Evolutionary conservation across 768 basidiomycete species (phyloP).

Genomic region (Termitomyces sp.): DNA sequence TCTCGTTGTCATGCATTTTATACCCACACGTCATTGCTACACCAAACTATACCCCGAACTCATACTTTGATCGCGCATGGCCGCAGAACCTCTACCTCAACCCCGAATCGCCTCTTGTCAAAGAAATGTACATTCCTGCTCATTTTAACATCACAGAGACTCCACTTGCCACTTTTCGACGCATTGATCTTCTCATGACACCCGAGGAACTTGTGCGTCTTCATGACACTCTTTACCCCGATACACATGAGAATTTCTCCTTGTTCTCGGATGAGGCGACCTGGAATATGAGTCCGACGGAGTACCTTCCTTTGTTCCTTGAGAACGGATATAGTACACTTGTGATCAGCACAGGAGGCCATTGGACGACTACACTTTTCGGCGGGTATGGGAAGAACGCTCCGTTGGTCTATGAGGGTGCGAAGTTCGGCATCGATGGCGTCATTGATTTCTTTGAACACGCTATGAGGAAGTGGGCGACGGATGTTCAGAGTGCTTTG

Average conservation of each 20-base stretch:
- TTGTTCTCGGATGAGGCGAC: constrained; percentile 55
- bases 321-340: constrained; percentile 57
- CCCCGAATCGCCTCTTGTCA: constrained; percentile 48
- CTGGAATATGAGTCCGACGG: constrained; percentile 51
- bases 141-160: constrained; percentile 55
- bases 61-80: constrained; percentile 61
- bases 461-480: constrained; percentile 57
- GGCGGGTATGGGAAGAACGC: constrained; percentile 22
- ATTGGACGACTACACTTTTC: constrained; percentile 64
- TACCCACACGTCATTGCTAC: constrained; percentile 67
- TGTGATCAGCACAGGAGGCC: constrained; percentile 62
- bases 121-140: constrained; percentile 34
- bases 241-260: constrained; percentile 24
- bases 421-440: constrained; percentile 47
- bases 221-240: constrained; percentile 34
- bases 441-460: constrained; percentile 56
- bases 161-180: constrained; percentile 63
- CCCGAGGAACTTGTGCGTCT: constrained; percentile 44
- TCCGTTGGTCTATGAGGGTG: constrained; percentile 13
- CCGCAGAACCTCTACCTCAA: constrained; percentile 62
- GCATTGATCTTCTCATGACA: constrained; percentile 57
- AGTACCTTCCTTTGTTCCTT: constrained; percentile 52
- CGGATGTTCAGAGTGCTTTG: constrained; percentile 44
- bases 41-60: constrained; percentile 53
- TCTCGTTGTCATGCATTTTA: constrained; percentile 64